Base-by-base conservation (phyloP, 75 land plant species). In the Picea glauca region DNA sequence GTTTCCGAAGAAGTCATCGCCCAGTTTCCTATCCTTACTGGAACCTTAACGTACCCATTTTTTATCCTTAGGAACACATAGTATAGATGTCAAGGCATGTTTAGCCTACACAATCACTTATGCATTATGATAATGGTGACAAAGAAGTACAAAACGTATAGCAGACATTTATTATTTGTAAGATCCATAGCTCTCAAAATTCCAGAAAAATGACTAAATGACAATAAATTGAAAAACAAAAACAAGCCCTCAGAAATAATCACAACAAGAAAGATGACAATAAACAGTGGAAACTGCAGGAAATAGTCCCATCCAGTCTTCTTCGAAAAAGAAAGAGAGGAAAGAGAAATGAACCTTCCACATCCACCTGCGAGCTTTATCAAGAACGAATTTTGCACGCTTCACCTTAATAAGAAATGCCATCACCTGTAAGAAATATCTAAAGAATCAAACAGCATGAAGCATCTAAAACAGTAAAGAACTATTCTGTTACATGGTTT, bases 381-480 rank as follows among this genome's bases (percentile, higher is more conserved):
- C 99, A 60, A 96, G 98, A n/a, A 90, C 98, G 85, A 78, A 93
- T 79, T 96, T 96, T 76, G 99, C 99, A 74, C 93, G 95, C 77
- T 92, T 96, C 63, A 96, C 92, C 78, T 94, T 96, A 81, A 96
- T 66, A 76, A 96, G 76, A 75, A 94, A 96, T 18, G 81, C 75
- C 93, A 94, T 94, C 75, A 94, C 99, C 99, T 96, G 78, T 64
- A 66, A 81, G 1, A n/a, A 75, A 60, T 72, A 60, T 77, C 23
- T 63, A 68, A 26, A 15, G 63, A 23, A 63, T 80, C 32, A 66
- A 76, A 54, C 77, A 43, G 13, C 72, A 80, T 54, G 40, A 38
- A 62, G 58, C 38, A 67, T 58, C 17, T 61, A 66, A 9, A 67
- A 46, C 43, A 23, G 73, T 70, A 70, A 70, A 70, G 12, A 38